Evolutionary conservation across 2,329 filamentous ascomycete genomes (phyloP).

Genomic region (Xylariaceae sp.): DNA sequence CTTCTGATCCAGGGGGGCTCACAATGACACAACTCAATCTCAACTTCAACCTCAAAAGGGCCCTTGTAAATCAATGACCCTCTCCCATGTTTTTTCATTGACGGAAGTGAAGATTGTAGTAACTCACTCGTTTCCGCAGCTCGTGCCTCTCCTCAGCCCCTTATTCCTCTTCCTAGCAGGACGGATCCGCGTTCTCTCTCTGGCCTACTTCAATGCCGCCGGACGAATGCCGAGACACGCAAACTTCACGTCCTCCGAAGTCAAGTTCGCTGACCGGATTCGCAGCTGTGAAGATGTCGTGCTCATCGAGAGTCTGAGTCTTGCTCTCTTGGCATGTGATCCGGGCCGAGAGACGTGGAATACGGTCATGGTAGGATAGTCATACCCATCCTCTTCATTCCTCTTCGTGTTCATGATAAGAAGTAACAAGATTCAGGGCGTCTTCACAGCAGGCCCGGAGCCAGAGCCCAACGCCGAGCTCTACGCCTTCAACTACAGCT

Average conservation of each 20-base stretch:
- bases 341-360: slow-evolving; percentile 36
- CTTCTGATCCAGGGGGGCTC: background rate
- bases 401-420: background rate
- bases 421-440: slow-evolving; percentile 15
- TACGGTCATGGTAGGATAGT: slow-evolving; percentile 33
- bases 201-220: slow-evolving; percentile 26
- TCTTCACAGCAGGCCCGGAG: slow-evolving; percentile 19
- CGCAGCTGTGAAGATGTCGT: slow-evolving; percentile 37
- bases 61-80: background rate
- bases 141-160: background rate
- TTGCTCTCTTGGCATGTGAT: slow-evolving; percentile 36
- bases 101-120: too few species aligned
- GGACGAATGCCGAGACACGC: slow-evolving; percentile 24
- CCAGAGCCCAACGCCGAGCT: slow-evolving; percentile 27
- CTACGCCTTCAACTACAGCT: slow-evolving; percentile 34
- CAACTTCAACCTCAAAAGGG: background rate
- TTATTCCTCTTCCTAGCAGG: background rate
- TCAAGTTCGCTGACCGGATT: slow-evolving; percentile 34
- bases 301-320: slow-evolving; percentile 30
- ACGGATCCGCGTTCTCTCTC: slow-evolving; percentile 6
- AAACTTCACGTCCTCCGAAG: slow-evolving; percentile 18
- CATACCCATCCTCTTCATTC: background rate
- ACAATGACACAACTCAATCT: background rate
- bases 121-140: background rate
- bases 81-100: background rate